Conservation (phyloP, 805 yeast species). For the Kuraishia cidri region DNA sequence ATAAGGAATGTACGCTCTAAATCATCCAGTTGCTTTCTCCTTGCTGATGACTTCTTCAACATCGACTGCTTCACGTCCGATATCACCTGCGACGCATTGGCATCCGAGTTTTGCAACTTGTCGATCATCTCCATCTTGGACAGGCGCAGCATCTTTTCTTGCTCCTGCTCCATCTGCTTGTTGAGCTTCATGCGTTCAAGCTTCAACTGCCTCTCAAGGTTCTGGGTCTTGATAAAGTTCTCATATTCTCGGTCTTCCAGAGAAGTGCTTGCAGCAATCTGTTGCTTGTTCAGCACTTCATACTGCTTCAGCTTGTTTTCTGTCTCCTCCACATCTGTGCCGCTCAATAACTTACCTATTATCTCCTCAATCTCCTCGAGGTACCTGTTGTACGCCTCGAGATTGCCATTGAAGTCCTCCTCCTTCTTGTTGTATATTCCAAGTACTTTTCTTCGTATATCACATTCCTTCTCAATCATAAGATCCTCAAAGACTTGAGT, state of each 20-base stretch:
- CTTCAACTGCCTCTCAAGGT: constrained; percentile 61
- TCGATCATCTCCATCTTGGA: constrained; percentile 50
- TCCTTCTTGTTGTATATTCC: constrained; percentile 73
- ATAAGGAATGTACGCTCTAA: constrained; percentile 16
- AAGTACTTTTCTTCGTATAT: constrained; percentile 71
- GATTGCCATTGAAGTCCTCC: constrained; percentile 52
- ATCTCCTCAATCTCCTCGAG: constrained; percentile 78
- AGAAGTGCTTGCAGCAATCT: constrained; percentile 69
- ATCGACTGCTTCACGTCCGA: constrained; percentile 42
- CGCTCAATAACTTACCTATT: constrained; percentile 66
- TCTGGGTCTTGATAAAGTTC: constrained; percentile 52
- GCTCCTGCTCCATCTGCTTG: constrained; percentile 46
- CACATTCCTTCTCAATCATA: constrained; percentile 85
- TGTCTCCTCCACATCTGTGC: constrained; percentile 59
- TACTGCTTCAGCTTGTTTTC: constrained; percentile 59
- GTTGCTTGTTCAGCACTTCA: constrained; percentile 65
- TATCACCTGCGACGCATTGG: constrained; percentile 38
- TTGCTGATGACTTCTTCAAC: constrained; percentile 53
- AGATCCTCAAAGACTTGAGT: constrained; percentile 90
- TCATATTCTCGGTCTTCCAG: constrained; percentile 65
- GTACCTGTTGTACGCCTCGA: constrained; percentile 63
- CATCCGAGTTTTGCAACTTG: constrained; percentile 30
- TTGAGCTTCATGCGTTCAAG: constrained; percentile 60
- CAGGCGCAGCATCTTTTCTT: constrained; percentile 27
- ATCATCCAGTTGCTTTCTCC: constrained; percentile 49